Conservation (phyloP, 768 basidiomycete species). For the Suillus americanus region DNA sequence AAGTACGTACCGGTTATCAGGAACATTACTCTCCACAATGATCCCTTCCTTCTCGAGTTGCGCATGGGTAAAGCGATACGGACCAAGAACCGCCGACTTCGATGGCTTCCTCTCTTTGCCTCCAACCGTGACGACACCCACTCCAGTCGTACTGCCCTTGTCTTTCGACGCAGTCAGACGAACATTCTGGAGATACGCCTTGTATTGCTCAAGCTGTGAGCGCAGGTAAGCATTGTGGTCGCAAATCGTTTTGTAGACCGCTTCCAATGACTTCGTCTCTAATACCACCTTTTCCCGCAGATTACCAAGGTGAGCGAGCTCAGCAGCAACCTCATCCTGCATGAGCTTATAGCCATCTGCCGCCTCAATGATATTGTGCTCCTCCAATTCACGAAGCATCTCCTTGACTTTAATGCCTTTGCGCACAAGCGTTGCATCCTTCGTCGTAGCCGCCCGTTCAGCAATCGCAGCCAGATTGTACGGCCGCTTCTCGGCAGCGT, state of each 20-base stretch:
- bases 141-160: slow-evolving; percentile 82
- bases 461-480: slow-evolving; percentile 88
- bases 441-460: slow-evolving; percentile 94
- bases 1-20: slow-evolving; percentile 82
- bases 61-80: slow-evolving; percentile 96
- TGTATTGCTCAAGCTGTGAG: slow-evolving; percentile 97
- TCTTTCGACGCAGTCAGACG: slow-evolving; percentile 86
- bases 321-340: slow-evolving; percentile 95
- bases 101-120: slow-evolving; percentile 95
- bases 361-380: slow-evolving; percentile 80
- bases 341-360: slow-evolving; percentile 88
- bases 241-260: slow-evolving; percentile 98
- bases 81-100: slow-evolving; percentile 87
- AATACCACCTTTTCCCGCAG: slow-evolving; percentile 91
- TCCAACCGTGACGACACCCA: slow-evolving; percentile 93
- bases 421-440: slow-evolving; percentile 92
- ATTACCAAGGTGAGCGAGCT: slow-evolving; percentile 95
- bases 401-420: slow-evolving; percentile 99
- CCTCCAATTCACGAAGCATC: slow-evolving; percentile 95
- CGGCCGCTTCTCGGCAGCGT: slow-evolving; percentile 79
- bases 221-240: slow-evolving; percentile 99
- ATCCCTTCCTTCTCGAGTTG: slow-evolving; percentile 99
- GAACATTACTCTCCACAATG: slow-evolving; percentile 98
- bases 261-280: slow-evolving; percentile 91
- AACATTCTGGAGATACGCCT: slow-evolving; percentile 98